Evolutionary conservation across 1,284 basidiomycete species (phyloP).

Genomic region (Vanrija pseudolonga): DNA sequence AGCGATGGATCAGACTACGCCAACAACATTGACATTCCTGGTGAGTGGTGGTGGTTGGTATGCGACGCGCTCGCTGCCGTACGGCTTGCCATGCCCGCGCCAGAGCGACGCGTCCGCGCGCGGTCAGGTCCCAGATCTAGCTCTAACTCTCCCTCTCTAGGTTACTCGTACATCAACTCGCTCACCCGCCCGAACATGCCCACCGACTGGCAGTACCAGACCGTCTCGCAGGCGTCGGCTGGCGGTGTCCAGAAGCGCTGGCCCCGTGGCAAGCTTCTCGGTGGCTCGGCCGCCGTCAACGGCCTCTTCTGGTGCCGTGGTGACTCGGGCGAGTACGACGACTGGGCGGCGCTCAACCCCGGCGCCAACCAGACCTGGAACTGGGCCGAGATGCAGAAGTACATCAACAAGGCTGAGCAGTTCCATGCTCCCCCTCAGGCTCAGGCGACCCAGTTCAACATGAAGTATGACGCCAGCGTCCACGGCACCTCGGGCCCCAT

Average conservation of each 20-base stretch:
- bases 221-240: slow-evolving; percentile 52
- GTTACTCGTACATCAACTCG: slow-evolving; percentile 42
- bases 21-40: slow-evolving; percentile 50
- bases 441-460: slow-evolving; percentile 51
- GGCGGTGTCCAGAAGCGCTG: slow-evolving; percentile 45
- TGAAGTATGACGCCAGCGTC: slow-evolving; percentile 34
- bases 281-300: slow-evolving; percentile 66
- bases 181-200: slow-evolving; percentile 46
- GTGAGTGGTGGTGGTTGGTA: slow-evolving; percentile 49
- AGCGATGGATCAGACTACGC: slow-evolving; percentile 56
- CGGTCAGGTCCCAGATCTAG: neutral
- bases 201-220: slow-evolving; percentile 64
- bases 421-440: slow-evolving; percentile 58
- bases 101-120: too few relatives aligned
- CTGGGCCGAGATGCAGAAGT: slow-evolving; percentile 56
- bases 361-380: slow-evolving; percentile 51
- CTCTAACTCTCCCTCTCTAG: slow-evolving; percentile 14
- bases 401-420: slow-evolving; percentile 59
- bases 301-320: slow-evolving; percentile 60
- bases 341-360: slow-evolving; percentile 39
- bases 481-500: slow-evolving; percentile 60
- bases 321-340: slow-evolving; percentile 48
- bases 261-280: slow-evolving; percentile 66
- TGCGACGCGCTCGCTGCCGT: neutral
- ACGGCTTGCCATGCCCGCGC: neutral